Conservation (phyloP, 148 eudicot genomes). For the Fagopyrum homotropicum region DNA sequence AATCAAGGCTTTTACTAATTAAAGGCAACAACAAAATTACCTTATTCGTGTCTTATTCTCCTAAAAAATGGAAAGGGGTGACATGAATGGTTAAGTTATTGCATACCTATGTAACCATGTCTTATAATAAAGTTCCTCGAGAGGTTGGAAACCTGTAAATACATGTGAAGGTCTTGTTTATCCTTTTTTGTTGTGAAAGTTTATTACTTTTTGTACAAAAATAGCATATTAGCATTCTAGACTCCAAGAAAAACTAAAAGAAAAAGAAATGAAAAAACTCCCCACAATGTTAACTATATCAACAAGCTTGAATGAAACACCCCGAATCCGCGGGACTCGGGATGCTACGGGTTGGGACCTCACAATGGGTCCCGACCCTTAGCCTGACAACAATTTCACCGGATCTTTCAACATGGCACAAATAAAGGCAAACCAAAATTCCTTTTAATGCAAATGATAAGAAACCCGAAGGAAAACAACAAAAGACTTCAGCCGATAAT, state of each 20-base stretch:
- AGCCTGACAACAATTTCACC: no score
- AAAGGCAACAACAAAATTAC: neutral
- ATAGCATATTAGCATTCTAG: no score
- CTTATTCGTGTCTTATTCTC: neutral
- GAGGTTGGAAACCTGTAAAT: conserved; percentile 67
- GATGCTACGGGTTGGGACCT: no score
- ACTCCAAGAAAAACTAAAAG: neutral
- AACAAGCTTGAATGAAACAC: neutral
- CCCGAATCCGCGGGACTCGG: no score
- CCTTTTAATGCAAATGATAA: no score
- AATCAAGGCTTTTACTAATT: neutral
- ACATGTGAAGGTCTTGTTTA: neutral
- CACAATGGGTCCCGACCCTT: no score
- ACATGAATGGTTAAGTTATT: neutral
- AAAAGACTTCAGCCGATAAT: no score
- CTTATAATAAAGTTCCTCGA: conserved; percentile 74
- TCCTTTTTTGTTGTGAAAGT: neutral
- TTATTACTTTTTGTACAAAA: no score
- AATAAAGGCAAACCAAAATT: no score
- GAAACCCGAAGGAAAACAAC: no score
- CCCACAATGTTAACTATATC: neutral
- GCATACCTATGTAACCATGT: conserved; percentile 91
- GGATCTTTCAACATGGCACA: no score
- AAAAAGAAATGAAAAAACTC: neutral
- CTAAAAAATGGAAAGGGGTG: neutral